Conservation (phyloP, 2,329 filamentous ascomycete species). For the Pyrenophora seminiperda region DNA sequence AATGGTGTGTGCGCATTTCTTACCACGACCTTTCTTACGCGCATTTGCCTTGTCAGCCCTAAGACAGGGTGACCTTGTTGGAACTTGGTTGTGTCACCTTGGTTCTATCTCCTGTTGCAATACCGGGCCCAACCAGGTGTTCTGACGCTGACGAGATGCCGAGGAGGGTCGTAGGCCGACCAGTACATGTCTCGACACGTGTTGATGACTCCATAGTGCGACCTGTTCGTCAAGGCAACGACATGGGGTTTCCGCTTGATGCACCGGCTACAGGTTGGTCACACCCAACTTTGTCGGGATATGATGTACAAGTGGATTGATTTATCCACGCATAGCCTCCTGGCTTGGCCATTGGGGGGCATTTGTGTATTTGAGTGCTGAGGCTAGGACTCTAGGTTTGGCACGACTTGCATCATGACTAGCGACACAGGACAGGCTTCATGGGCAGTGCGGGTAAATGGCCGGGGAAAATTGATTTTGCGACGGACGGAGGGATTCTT, state of each 20-base stretch:
- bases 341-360: conserved; percentile 17
- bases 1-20: too few species aligned
- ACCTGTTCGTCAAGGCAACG: conserved; percentile 1
- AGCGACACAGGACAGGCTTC: conserved; percentile 23
- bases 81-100: conserved; percentile 23
- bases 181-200: conserved; percentile 14
- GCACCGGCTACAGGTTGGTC: conserved; percentile 30
- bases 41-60: conserved; percentile 17
- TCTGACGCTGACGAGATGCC: background rate
- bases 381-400: conserved; percentile 26
- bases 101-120: background rate
- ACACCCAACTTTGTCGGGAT: conserved; percentile 28
- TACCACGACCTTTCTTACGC: background rate
- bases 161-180: conserved; percentile 4
- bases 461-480: conserved; percentile 28
- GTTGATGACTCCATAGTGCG: conserved; percentile 5
- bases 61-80: conserved; percentile 21
- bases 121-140: background rate
- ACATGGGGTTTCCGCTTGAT: conserved; percentile 19
- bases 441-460: conserved; percentile 40
- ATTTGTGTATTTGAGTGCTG: conserved; percentile 15
- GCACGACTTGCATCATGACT: conserved; percentile 15
- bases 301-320: conserved; percentile 24
- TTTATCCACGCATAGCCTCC: conserved; percentile 28
- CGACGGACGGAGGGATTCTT: conserved; percentile 22